Percentiles rank a stretch among this genome's conserved stretches.
Conservation (phyloP, 202 grass and related monocot genomes). For the Elaeis oleifera region DNA sequence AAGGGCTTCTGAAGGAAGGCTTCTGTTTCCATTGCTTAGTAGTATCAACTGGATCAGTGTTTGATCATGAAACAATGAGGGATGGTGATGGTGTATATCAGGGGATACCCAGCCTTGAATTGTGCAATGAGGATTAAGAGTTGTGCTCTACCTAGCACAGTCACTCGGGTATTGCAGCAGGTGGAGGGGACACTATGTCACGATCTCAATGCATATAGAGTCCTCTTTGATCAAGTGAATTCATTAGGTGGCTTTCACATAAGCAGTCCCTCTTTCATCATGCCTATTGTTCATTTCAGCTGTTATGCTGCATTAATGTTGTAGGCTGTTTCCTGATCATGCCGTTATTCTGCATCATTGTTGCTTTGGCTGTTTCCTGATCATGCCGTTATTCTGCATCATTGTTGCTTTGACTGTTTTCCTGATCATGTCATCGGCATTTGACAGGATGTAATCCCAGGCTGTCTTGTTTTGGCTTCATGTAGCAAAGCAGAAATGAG, state of each 20-base stretch:
- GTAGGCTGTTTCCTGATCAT: background rate
- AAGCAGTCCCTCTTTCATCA: too few species aligned
- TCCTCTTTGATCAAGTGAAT: conserved; percentile 70
- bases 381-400: background rate
- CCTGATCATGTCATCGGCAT: conserved; percentile 1
- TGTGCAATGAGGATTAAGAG: conserved; percentile 78
- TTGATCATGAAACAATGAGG: too few species aligned
- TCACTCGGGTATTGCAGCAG: conserved; percentile 63
- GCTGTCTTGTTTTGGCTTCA: conserved; percentile 76
- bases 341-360: background rate
- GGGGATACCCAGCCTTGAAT: conserved; percentile 73
- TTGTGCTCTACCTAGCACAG: conserved; percentile 69
- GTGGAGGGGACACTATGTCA: conserved; percentile 65
- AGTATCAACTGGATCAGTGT: too few species aligned
- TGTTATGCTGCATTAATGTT: too few species aligned
- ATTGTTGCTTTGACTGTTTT: background rate
- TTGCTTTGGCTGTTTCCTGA: background rate
- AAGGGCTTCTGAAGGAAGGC: too few species aligned
- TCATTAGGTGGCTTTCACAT: too few species aligned
- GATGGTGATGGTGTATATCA: conserved; percentile 19
- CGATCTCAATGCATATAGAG: conserved; percentile 80
- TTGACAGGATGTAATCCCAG: conserved; percentile 62
- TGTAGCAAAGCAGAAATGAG: conserved; percentile 92
- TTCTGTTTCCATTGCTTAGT: too few species aligned
- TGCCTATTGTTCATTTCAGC: too few species aligned